Conservation (phyloP, 129 eudicot species). For the Chrysanthemum lavandulifolium region DNA sequence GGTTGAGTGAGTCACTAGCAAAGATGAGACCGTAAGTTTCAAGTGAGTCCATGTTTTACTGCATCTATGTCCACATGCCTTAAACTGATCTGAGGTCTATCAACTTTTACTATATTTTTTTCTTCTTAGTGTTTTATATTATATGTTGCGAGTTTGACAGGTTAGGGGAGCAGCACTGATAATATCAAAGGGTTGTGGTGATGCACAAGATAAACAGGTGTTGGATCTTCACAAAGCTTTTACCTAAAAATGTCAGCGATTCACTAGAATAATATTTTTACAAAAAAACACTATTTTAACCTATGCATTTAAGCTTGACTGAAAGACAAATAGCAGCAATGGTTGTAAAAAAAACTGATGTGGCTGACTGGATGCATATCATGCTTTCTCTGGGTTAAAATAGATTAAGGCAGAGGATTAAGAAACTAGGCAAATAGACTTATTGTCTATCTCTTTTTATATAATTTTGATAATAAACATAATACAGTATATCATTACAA, state of each 20-base stretch:
- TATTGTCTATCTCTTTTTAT: too few species aligned
- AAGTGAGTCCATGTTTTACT: too few species aligned
- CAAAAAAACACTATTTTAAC: background rate
- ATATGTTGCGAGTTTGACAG: conserved; percentile 68
- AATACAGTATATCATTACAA: too few species aligned
- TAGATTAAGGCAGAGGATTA: too few species aligned
- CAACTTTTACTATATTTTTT: background rate
- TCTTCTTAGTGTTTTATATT: conserved; percentile 36
- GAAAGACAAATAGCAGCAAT: background rate
- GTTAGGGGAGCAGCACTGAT: conserved; percentile 94
- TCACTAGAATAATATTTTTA: background rate
- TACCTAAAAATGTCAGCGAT: background rate
- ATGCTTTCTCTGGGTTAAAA: too few species aligned
- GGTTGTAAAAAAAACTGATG: background rate
- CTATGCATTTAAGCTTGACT: background rate
- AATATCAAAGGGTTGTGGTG: conserved; percentile 94
- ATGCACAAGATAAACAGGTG: conserved; percentile 84
- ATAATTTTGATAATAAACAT: too few species aligned
- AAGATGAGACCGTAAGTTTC: conserved; percentile 87
- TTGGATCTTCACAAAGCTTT: conserved; percentile 71
- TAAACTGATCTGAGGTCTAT: background rate
- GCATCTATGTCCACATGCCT: too few species aligned
- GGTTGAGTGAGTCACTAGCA: conserved; percentile 94
- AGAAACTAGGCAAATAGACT: too few species aligned
- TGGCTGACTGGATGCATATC: background rate